Percentiles rank a stretch among this genome's conserved stretches.
Conservation (phyloP, 768 basidiomycete species). For the Panaeolus cyanescens region DNA sequence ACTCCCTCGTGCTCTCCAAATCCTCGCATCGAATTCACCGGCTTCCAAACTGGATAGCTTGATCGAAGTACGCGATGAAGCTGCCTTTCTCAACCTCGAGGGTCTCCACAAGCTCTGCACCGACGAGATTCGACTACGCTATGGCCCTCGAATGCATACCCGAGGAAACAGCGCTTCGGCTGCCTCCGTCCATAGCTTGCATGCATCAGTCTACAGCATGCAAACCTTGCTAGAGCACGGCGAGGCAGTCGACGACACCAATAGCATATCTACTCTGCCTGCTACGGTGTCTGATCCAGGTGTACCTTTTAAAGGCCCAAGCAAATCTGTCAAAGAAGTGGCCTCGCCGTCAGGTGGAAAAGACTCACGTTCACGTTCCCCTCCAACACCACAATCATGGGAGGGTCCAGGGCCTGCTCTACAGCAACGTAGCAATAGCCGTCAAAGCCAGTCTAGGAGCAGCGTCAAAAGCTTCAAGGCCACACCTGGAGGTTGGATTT, state of each 20-base stretch:
- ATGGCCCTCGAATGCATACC: conserved; percentile 40
- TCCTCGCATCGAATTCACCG: conserved; percentile 38
- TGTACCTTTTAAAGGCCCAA: neutral
- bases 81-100: conserved; percentile 70
- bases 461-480: conserved; percentile 35
- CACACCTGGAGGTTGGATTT: conserved; percentile 32
- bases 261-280: conserved; percentile 2
- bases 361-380: conserved; percentile 23
- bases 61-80: conserved; percentile 79
- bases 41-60: conserved; percentile 52
- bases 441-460: conserved; percentile 26
- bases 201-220: conserved; percentile 59
- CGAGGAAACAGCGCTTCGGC: conserved; percentile 40
- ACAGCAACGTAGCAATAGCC: conserved; percentile 28
- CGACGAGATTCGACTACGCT: conserved; percentile 62
- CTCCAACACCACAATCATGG: conserved; percentile 50
- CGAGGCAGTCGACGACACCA: conserved; percentile 33
- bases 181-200: conserved; percentile 46
- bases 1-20: conserved; percentile 63
- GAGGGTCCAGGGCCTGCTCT: conserved; percentile 26
- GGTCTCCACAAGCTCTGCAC: conserved; percentile 65
- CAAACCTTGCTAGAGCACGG: conserved; percentile 60
- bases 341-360: conserved; percentile 5
- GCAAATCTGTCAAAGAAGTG: conserved; percentile 8
- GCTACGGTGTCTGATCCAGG: neutral